Conservation (phyloP, 2,329 filamentous ascomycete species). For the Colletotrichum neosansevieriae region DNA sequence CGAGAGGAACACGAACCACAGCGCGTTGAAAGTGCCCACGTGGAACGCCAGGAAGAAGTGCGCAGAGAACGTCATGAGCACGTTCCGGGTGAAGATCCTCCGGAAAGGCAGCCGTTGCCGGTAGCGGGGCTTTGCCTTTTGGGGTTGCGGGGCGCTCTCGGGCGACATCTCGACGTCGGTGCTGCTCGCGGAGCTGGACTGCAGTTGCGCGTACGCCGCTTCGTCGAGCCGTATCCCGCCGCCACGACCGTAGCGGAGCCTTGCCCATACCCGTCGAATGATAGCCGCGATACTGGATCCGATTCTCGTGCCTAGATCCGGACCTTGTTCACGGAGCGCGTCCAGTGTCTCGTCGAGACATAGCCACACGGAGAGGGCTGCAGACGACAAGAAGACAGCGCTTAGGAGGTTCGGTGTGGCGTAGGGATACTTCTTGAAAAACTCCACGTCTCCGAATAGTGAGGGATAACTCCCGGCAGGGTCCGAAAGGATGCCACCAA, state of each 20-base stretch:
- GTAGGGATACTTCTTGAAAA: slow-evolving; percentile 65
- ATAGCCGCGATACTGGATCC: slow-evolving; percentile 51
- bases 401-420: slow-evolving; percentile 67
- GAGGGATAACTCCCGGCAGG: slow-evolving; percentile 71
- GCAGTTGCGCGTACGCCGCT: slow-evolving; percentile 50
- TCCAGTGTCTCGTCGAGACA: slow-evolving; percentile 67
- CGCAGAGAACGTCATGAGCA: slow-evolving; percentile 67
- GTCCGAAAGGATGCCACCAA: slow-evolving; percentile 77
- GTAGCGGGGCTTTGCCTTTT: slow-evolving; percentile 51
- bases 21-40: slow-evolving; percentile 79
- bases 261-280: slow-evolving; percentile 45
- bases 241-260: slow-evolving; percentile 7
- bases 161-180: slow-evolving; percentile 48
- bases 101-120: slow-evolving; percentile 63
- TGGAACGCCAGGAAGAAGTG: slow-evolving; percentile 80
- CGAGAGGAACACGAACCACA: slow-evolving; percentile 83
- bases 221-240: slow-evolving; percentile 8
- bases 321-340: slow-evolving; percentile 51
- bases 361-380: slow-evolving; percentile 60
- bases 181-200: slow-evolving; percentile 45
- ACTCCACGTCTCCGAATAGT: slow-evolving; percentile 59
- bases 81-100: slow-evolving; percentile 67
- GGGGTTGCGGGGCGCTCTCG: slow-evolving; percentile 35
- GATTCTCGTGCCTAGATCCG: slow-evolving; percentile 58
- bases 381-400: slow-evolving; percentile 58